A percentile compares a stretch with the other conserved stretches of the same genome.
phyloP scores from a whole-genome alignment of 805 yeast species.

The Zygoascus ofunaensis region DNA sequence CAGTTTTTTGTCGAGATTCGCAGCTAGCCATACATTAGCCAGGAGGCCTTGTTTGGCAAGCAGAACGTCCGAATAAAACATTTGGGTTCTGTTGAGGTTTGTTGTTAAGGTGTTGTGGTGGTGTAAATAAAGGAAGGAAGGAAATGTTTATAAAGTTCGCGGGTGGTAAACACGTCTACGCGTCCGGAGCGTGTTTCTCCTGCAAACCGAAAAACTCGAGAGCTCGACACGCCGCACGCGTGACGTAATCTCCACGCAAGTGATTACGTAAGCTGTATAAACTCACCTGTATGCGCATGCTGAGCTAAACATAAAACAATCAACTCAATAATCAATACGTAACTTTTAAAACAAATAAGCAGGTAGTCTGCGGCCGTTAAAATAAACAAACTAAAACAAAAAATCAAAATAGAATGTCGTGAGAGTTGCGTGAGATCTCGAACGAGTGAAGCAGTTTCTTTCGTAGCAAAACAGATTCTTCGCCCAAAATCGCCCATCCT shows the following conservation, averaged over 20 bases:
- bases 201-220: too few relatives aligned
- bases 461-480: not conserved
- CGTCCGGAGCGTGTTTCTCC: too few relatives aligned
- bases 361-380: too few relatives aligned
- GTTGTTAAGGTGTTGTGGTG: not conserved
- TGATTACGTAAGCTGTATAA: too few relatives aligned
- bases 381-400: too few relatives aligned
- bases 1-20: constrained; percentile 71
- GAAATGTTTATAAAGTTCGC: not conserved
- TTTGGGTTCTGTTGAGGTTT: constrained; percentile 12
- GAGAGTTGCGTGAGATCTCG: not conserved
- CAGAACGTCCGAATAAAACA: constrained; percentile 45
- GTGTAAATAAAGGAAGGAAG: not conserved
- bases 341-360: too few relatives aligned
- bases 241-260: too few relatives aligned
- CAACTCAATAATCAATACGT: too few relatives aligned
- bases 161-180: too few relatives aligned
- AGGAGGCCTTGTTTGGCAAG: constrained; percentile 70
- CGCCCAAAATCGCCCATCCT: not conserved
- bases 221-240: too few relatives aligned
- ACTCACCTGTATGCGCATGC: too few relatives aligned
- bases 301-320: too few relatives aligned
- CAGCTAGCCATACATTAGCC: constrained; percentile 89
- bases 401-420: not conserved
- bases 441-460: not conserved